These are phyloP conservation scores for Erodium moschatum DNA, from an alignment of 441 rosid species.

Conservation along the genomic window DNA sequence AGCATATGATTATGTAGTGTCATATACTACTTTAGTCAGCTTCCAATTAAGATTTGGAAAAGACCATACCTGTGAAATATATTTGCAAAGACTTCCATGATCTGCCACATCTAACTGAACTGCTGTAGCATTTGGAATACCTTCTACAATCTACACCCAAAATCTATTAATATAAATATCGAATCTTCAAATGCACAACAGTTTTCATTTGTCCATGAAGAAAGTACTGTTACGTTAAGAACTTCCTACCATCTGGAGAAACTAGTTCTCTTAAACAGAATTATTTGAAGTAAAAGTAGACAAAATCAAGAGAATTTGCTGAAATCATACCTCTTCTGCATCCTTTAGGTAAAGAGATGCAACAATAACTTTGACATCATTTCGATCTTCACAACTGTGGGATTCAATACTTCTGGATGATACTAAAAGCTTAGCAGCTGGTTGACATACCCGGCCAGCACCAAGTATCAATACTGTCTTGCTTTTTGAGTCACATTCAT, in stretches of 20 bases:
- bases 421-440: slow-evolving; percentile 73
- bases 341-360: slow-evolving; percentile 82
- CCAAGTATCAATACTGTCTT: slow-evolving; percentile 72
- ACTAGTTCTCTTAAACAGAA: not conserved
- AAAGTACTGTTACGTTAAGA: not conserved
- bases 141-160: slow-evolving; percentile 52
- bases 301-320: not conserved
- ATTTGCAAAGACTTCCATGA: slow-evolving; percentile 48
- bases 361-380: slow-evolving; percentile 54
- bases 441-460: slow-evolving; percentile 89
- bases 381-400: slow-evolving; percentile 37
- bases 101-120: slow-evolving; percentile 69
- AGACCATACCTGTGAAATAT: slow-evolving; percentile 58
- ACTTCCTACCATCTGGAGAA: not conserved
- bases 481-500: slow-evolving; percentile 28
- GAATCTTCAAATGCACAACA: slow-evolving; percentile 1
- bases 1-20: not conserved
- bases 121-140: slow-evolving; percentile 65
- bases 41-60: slow-evolving; percentile 6
- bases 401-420: slow-evolving; percentile 45
- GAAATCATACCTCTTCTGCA: slow-evolving; percentile 70
- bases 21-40: not conserved
- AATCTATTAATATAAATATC: slow-evolving; percentile 12
- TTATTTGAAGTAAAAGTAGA: slow-evolving; percentile 7
- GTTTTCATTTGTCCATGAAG: not conserved